These are phyloP conservation scores for Chamaecrista fasciculata DNA, from an alignment of 306 rosid genomes.

Conservation along the genomic window DNA sequence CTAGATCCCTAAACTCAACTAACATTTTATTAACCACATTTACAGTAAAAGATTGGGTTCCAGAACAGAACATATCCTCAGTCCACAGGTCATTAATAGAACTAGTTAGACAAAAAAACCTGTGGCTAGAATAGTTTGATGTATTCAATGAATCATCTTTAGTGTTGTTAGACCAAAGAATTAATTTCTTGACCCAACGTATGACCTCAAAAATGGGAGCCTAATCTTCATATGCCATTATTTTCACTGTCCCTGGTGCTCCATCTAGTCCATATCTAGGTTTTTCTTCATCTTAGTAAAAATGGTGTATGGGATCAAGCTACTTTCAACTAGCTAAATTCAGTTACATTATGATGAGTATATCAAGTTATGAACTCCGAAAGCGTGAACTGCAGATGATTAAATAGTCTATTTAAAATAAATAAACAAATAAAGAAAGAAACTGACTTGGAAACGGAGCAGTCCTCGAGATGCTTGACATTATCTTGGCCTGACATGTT, in stretches of 20 bases:
- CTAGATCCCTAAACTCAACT: background rate
- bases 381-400: background rate
- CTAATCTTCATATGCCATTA: background rate
- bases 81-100: background rate
- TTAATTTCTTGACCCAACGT: constrained; percentile 1
- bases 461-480: constrained; percentile 81
- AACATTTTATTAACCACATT: background rate
- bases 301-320: background rate
- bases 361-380: background rate
- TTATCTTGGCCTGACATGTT: constrained; percentile 67
- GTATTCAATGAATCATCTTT: background rate
- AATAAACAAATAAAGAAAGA: background rate
- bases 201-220: constrained; percentile 3
- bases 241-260: background rate
- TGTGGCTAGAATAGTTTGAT: background rate
- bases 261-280: background rate
- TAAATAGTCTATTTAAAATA: background rate
- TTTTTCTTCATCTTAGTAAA: background rate
- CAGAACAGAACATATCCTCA: background rate
- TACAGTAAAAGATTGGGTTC: background rate
- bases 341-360: constrained; percentile 1
- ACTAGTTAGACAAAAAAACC: background rate
- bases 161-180: background rate
- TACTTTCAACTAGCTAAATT: background rate
- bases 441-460: constrained; percentile 85